Evolutionary conservation across 192 early-diverging fungal species (phyloP), one percentile per base, ranked within the genome.

Genomic region (Thamnidium elegans): DNA sequence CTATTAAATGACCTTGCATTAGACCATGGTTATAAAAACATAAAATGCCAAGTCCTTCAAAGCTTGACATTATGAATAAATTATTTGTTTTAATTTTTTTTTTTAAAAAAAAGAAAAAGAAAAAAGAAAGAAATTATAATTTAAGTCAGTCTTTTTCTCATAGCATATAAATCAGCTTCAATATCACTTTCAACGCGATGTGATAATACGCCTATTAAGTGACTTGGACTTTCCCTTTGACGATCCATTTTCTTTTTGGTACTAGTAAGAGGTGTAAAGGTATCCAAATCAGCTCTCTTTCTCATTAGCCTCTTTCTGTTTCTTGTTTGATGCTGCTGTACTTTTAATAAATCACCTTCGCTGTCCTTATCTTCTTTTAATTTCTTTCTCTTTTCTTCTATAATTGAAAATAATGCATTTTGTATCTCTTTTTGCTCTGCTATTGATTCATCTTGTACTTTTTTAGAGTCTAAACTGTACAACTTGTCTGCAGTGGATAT

Each of bases 291-390:
- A 34, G 4, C 1, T 39, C 36, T 39, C 36, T 55, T 32, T 36
- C 19, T 32, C 9, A 26, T 26, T 26, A 26, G 3, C 3, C 26
- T 6, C 9, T 39, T 39, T 39, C 36, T 39, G 9, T 39, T 39
- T 39, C 36, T 39, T 39, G 36, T 39, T 39, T 39, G 36, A 39
- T 39, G 36, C 36, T 39, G 36, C 9, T 39, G 36, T 39, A 39
- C 44, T 58, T 13, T 58, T 17, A 42, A 5, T 13, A 11, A 0
- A 0, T 14, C 46, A 19, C 42, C 44, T 56, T 66, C 65, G 9
- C 65, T 44, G 56, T 66, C 65, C 14, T 66, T 66, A 1, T 50
- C 30, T 58, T 66, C 55, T 32, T 66, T 66, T 21, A 66, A 30
- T 5, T 34, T 46, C 3, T 58, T 55, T 23, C 65, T 55, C 31